phyloP scores from a whole-genome alignment of 192 early-diverging fungal species.

The Rhizophagus clarus region DNA sequence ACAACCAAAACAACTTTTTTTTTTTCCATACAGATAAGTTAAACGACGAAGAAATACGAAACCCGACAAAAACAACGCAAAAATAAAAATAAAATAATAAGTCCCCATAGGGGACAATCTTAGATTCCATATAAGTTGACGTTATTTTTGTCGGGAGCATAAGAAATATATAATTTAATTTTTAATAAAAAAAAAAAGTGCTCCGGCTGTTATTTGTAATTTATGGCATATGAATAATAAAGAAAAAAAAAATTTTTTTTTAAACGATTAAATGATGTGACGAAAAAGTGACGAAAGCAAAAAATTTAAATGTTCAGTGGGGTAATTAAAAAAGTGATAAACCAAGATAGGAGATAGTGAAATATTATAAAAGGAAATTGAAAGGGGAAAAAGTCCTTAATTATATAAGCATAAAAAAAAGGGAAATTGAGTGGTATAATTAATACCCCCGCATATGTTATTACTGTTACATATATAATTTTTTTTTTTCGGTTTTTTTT shows the following conservation, averaged over 20 bases:
- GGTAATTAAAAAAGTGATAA: slow-evolving; percentile 4
- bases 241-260: slow-evolving; percentile 8
- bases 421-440: slow-evolving; percentile 5
- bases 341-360: not conserved
- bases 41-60: slow-evolving; percentile 13
- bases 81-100: not conserved
- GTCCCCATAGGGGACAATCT: not conserved
- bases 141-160: not conserved
- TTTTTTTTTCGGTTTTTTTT: no score
- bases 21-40: slow-evolving; percentile 15
- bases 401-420: slow-evolving; percentile 2
- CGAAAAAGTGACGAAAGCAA: not conserved
- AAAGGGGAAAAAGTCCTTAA: slow-evolving; percentile 1
- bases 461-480: no score
- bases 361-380: not conserved
- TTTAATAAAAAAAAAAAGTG: slow-evolving; percentile 15
- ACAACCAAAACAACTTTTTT: slow-evolving; percentile 20
- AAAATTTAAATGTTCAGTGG: not conserved
- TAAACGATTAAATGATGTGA: slow-evolving; percentile 1
- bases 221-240: slow-evolving; percentile 22
- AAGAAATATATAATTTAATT: slow-evolving; percentile 7
- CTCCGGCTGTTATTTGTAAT: slow-evolving; percentile 4
- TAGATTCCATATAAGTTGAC: not conserved
- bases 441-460: not conserved
- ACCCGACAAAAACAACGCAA: slow-evolving; percentile 11